A percentile compares a stretch with the other conserved stretches of the same genome.
Evolutionary conservation across 345 rosid species (phyloP).

Genomic region (Eutrema yunnanense): DNA sequence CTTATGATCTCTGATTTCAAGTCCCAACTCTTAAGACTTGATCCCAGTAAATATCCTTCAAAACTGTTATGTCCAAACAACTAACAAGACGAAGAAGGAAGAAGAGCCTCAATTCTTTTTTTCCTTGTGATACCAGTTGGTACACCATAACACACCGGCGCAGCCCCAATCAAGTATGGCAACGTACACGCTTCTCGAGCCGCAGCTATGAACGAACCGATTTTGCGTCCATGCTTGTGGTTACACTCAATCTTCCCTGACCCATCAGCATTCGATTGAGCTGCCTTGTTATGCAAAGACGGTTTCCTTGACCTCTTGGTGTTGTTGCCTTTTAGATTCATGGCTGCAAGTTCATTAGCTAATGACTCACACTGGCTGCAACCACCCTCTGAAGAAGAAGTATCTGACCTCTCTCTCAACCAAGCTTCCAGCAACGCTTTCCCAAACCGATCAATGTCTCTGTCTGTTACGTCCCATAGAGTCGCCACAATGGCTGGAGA

Average conservation of each 20-base stretch:
- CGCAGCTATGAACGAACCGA: slow-evolving; percentile 68
- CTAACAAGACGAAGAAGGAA: slow-evolving; percentile 3
- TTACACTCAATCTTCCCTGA: slow-evolving; percentile 29
- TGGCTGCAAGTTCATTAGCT: slow-evolving; percentile 49
- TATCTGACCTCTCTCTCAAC: slow-evolving; percentile 58
- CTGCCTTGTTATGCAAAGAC: slow-evolving; percentile 30
- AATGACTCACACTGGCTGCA: slow-evolving; percentile 44
- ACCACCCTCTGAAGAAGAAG: slow-evolving; percentile 15
- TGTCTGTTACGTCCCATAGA: slow-evolving; percentile 95
- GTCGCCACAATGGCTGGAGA: slow-evolving; percentile 79
- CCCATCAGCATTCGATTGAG: slow-evolving; percentile 17
- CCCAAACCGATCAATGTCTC: slow-evolving; percentile 84
- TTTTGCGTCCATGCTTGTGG: slow-evolving; percentile 44
- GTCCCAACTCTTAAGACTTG: background rate
- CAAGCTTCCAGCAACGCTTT: slow-evolving; percentile 76
- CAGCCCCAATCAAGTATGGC: slow-evolving; percentile 76
- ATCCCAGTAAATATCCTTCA: background rate
- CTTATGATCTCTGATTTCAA: no score
- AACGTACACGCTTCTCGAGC: slow-evolving; percentile 77
- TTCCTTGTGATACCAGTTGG: slow-evolving; percentile 70
- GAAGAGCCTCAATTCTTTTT: slow-evolving; percentile 30
- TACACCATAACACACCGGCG: slow-evolving; percentile 93
- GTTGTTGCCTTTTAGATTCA: slow-evolving; percentile 41
- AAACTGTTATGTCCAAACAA: background rate
- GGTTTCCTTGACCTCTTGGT: slow-evolving; percentile 36